Evolutionary conservation across 441 rosid genomes (phyloP), one percentile per base, ranked within the genome.

Genomic region (Erysimum cheiri): DNA sequence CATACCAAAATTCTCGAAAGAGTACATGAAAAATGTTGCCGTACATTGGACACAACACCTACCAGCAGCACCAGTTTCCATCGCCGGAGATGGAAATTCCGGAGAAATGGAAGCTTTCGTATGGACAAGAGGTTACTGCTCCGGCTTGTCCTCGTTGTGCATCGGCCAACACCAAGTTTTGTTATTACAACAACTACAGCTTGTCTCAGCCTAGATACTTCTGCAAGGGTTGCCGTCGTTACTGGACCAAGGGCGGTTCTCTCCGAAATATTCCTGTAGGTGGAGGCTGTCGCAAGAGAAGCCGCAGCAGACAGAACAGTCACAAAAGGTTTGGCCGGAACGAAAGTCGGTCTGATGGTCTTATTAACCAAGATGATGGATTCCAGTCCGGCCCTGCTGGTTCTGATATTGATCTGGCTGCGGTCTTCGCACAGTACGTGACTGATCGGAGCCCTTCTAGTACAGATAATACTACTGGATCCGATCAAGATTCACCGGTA

Each of bases 161-260:
- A 57, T 91, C 97, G 3, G 68, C 85, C 68, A 91, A 91, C 84
- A 91, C 97, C 12, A 91, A 91, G 65, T 91, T 91, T 83, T 91
- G 97, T 64, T 91, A 91, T 75, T 91, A 91, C 92, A 91, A 91
- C 79, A 91, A 91, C 81, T 91, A 91, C 82, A 91, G 89, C 78
- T 88, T 89, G 80, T 87, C 93, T 28, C 97, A 91, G 87, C 97
- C 97, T 10, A 89, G 97, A n/a, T 89, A 91, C 87, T 91, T 91
- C 87, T 89, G 97, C 78, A 91, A 91, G 75, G 75, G 70, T 75
- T 91, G 97, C 77, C 92, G 97, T 54, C 84, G 96, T 24, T 91
- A 91, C 84, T 91, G 97, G 97, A 91, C 97, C 49, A 91, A 89
- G 72, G 97, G 97, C 7, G 97, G 97, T 69, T 87, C 91, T 77